Conservation (phyloP, 2,329 filamentous ascomycete species). For the Knufia petricola region DNA sequence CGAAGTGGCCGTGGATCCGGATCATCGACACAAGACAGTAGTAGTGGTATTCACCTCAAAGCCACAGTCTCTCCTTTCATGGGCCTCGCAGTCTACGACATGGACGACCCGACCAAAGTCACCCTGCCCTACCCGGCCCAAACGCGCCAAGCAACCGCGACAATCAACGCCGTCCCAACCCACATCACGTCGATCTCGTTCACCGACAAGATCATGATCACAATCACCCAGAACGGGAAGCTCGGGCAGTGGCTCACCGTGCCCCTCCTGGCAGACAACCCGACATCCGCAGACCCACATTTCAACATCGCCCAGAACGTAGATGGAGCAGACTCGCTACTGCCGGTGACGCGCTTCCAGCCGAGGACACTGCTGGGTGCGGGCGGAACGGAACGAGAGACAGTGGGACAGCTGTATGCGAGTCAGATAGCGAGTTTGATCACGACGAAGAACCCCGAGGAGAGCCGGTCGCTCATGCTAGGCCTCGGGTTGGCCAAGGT, state of each 20-base stretch:
- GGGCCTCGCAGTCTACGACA: conserved; percentile 4
- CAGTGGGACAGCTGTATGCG: conserved; percentile 76
- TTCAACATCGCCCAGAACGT: conserved; percentile 29
- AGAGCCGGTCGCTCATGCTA: conserved; percentile 50
- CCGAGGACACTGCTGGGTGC: conserved; percentile 81
- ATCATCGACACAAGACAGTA: too few species aligned
- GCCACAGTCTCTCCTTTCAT: background rate
- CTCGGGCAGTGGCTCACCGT: conserved; percentile 79
- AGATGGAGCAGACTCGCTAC: conserved; percentile 47
- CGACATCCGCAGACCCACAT: conserved; percentile 32
- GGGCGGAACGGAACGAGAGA: conserved; percentile 68
- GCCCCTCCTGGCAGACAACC: conserved; percentile 60
- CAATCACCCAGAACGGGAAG: conserved; percentile 73
- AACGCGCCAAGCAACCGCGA: conserved; percentile 49
- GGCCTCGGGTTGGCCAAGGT: conserved; percentile 25
- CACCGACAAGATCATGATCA: conserved; percentile 82
- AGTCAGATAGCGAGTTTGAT: conserved; percentile 80
- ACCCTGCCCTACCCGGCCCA: conserved; percentile 56
- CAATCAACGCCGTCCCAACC: conserved; percentile 60
- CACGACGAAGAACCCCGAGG: conserved; percentile 56
- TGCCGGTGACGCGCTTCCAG: conserved; percentile 74
- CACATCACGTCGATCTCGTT: conserved; percentile 66
- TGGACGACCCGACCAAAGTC: conserved; percentile 16
- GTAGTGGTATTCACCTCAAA: too few species aligned
- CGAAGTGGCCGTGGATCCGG: background rate